A percentile compares a stretch with the other conserved stretches of the same genome.
These are phyloP conservation scores for Candida gigantensis DNA, from an alignment of 1,139 yeast species.

Conservation along the genomic window DNA sequence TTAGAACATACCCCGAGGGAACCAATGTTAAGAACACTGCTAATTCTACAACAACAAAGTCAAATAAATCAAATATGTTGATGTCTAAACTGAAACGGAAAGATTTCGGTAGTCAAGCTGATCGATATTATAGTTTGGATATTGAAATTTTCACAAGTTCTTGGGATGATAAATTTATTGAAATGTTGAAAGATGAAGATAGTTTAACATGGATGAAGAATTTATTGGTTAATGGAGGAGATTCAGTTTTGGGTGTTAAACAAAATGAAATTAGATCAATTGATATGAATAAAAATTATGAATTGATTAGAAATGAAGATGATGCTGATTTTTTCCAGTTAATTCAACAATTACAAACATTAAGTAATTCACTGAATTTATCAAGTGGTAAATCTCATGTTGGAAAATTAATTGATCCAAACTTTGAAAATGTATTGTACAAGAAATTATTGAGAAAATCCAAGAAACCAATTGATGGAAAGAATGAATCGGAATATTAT, in stretches of 20 bases:
- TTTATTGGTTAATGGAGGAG: conserved; percentile 14
- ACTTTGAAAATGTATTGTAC: conserved; percentile 23
- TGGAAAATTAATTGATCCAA: conserved; percentile 15
- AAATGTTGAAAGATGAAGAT: conserved; percentile 42
- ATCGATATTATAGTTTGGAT: conserved; percentile 69
- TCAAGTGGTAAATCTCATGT: too few relatives aligned
- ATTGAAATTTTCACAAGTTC: conserved; percentile 62
- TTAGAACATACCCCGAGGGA: conserved; percentile 70
- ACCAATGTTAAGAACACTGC: conserved; percentile 8
- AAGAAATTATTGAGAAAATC: conserved; percentile 16
- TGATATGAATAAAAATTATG: conserved; percentile 13
- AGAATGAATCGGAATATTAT: conserved; percentile 6
- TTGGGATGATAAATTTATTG: conserved; percentile 51
- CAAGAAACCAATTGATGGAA: not conserved
- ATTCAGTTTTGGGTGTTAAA: conserved; percentile 7
- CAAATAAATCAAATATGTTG: conserved; percentile 2
- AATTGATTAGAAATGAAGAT: conserved; percentile 10
- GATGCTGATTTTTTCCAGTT: conserved; percentile 6
- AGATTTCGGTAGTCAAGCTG: conserved; percentile 73
- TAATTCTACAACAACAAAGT: too few relatives aligned
- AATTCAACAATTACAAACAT: conserved; percentile 6
- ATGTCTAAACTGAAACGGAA: conserved; percentile 48
- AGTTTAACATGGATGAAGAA: conserved; percentile 42
- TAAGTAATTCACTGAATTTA: not conserved
- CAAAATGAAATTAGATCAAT: conserved; percentile 9